Evolutionary conservation across 2,329 filamentous ascomycete species (phyloP).

Genomic region (Clarireedia paspali): DNA sequence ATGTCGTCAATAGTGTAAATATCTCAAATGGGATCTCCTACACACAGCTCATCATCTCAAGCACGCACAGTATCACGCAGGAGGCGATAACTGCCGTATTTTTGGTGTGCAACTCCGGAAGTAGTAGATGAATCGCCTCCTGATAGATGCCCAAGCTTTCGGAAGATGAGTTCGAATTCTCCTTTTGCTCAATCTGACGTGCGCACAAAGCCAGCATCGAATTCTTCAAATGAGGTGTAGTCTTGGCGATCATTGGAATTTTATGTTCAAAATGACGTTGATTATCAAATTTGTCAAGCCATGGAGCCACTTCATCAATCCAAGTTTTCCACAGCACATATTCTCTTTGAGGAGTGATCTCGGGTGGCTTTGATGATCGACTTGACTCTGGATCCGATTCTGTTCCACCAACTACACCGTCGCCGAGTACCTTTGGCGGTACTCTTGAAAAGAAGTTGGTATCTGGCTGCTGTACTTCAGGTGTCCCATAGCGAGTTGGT

Average conservation of each 20-base stretch:
- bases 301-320: constrained; percentile 34
- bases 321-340: constrained; percentile 35
- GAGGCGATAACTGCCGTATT: constrained; percentile 43
- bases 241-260: constrained; percentile 39
- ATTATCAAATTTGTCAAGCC: constrained; percentile 41
- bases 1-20: not conserved
- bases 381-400: constrained; percentile 15
- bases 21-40: not conserved
- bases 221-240: constrained; percentile 38
- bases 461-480: constrained; percentile 13
- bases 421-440: not conserved
- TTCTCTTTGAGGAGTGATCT: constrained; percentile 27
- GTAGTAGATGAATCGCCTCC: constrained; percentile 41
- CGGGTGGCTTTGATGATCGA: constrained; percentile 17
- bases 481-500: constrained; percentile 29
- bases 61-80: constrained; percentile 45
- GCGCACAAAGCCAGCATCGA: constrained; percentile 44
- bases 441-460: not conserved
- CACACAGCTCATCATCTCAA: constrained; percentile 44
- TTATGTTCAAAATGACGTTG: constrained; percentile 40
- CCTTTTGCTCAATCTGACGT: constrained; percentile 41
- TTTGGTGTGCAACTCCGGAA: constrained; percentile 39
- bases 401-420: not conserved
- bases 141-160: constrained; percentile 43
- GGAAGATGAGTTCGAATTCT: constrained; percentile 29